Evolutionary conservation across 164 flowering plant species (phyloP).

Genomic region (Tetrastigma voinierianum): DNA sequence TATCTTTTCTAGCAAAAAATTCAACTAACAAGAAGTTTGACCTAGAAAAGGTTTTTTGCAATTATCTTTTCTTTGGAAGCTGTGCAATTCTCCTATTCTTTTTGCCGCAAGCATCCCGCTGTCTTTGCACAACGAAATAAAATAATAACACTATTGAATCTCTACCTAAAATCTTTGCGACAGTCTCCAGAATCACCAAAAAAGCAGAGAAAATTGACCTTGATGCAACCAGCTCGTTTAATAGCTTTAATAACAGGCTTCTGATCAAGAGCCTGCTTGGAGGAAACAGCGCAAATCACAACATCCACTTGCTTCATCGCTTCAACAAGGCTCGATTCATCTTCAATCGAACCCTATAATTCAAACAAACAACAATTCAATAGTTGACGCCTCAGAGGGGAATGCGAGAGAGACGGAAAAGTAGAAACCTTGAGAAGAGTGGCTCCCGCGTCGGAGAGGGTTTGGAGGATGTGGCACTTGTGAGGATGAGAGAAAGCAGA

Average conservation of each 20-base stretch:
- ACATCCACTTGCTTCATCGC: constrained; percentile 74
- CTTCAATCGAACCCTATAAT: constrained; percentile 68
- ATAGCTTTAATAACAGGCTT: constrained; percentile 56
- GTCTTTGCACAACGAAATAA: no score
- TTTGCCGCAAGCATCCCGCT: no score
- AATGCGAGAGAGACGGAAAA: neutral
- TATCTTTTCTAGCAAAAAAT: no score
- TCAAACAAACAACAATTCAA: neutral
- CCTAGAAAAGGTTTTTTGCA: no score
- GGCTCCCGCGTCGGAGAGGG: constrained; percentile 54
- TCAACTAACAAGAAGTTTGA: no score
- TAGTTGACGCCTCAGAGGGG: neutral
- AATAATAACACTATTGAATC: no score
- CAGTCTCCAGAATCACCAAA: neutral
- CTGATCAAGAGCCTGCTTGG: constrained; percentile 59
- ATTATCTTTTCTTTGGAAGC: no score
- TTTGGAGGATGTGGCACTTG: constrained; percentile 37
- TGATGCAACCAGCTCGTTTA: constrained; percentile 61
- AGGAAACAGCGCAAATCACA: constrained; percentile 65
- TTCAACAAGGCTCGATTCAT: constrained; percentile 45
- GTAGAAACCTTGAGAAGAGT: constrained; percentile 43
- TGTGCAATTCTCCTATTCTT: no score
- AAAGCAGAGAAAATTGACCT: constrained; percentile 31
- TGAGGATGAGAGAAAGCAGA: constrained; percentile 41
- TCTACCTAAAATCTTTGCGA: no score